Base-by-base conservation (phyloP, 2,329 filamentous ascomycete species). In the Knufia fluminis region DNA sequence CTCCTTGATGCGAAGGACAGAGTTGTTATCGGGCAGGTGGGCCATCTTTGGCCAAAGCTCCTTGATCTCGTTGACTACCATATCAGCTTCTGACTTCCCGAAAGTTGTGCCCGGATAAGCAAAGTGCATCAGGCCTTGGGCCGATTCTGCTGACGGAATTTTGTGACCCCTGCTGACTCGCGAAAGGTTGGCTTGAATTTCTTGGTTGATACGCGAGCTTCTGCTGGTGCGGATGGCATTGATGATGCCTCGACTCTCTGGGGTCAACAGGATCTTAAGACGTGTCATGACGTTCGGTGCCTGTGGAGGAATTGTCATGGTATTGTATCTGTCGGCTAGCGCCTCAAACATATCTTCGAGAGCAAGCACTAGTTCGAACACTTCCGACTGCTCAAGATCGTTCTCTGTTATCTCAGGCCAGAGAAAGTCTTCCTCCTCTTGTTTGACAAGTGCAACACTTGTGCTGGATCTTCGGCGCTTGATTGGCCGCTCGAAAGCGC, bases 211-310 rank as follows among this genome's bases (percentile, higher is more conserved):
- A 8, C 45, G 24, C 4, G 42, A 45, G 42, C 42, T 45, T 17
- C 24, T 12, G 14, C 42, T 45, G n/a, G 42, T 17, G 17, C 42
- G 45, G 14, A 48, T 48, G 22, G 45, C 45, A 28, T 40, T 16
- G 14, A 48, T 16, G 16, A 48, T 48, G 26, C 33, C 45, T 9
- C 45, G 45, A 33, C 33, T 48, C 35, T 39, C 45, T 24, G 19
- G 22, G 9, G 10, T 48, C n/a, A 48, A 35, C 2, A 28, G 12
- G n/a, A 48, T 20, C 23, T 40, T 48, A 22, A 48, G n/a, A 2
- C 35, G 20, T 16, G 45, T 39, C 33, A 40, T 31, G 12, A 39
- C 22, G 10, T 4, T 36, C 4, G 16, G 16, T n/a, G 33, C n/a
- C 16, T 17, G 7, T 8, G 33, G 33, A 4, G 33, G 33, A 14